Percentiles rank a stretch among this genome's conserved stretches.
Evolutionary conservation across 306 rosid species (phyloP).

Genomic region (Clitoria ternatea): DNA sequence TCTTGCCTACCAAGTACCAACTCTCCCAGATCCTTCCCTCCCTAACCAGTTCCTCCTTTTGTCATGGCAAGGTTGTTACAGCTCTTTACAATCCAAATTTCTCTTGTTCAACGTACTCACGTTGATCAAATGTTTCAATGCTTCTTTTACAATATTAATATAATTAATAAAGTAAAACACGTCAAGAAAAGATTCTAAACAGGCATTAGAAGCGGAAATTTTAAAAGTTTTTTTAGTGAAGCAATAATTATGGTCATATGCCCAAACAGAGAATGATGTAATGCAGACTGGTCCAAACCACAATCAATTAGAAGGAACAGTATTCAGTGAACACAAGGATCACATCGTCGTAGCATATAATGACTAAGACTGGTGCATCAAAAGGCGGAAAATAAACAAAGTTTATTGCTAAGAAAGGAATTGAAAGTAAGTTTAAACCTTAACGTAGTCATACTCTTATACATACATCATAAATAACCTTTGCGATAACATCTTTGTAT

Average conservation of each 20-base stretch:
- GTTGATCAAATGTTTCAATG: neutral
- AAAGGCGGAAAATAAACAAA: constrained; percentile 7
- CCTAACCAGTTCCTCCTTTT: neutral
- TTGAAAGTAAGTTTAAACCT: neutral
- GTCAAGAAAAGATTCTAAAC: neutral
- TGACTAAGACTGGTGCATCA: constrained; percentile 7
- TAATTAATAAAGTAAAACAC: neutral
- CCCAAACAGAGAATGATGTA: neutral
- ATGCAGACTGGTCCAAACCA: neutral
- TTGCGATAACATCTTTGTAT: constrained; percentile 84
- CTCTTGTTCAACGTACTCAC: neutral
- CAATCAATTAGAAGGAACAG: neutral
- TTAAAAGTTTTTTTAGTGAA: neutral
- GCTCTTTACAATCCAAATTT: neutral
- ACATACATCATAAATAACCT: constrained; percentile 87
- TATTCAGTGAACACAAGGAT: neutral
- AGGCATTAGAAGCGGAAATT: neutral
- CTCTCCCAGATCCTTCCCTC: neutral
- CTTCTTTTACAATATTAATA: neutral
- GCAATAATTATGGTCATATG: neutral
- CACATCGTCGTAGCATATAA: neutral
- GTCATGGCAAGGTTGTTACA: neutral
- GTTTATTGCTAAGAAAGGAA: neutral
- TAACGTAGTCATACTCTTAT: neutral
- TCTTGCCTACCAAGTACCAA: neutral